A percentile compares a stretch with the other conserved stretches of the same genome.
Conservation (phyloP, 2,329 filamentous ascomycete genomes). For the Alternaria triticimaculans region DNA sequence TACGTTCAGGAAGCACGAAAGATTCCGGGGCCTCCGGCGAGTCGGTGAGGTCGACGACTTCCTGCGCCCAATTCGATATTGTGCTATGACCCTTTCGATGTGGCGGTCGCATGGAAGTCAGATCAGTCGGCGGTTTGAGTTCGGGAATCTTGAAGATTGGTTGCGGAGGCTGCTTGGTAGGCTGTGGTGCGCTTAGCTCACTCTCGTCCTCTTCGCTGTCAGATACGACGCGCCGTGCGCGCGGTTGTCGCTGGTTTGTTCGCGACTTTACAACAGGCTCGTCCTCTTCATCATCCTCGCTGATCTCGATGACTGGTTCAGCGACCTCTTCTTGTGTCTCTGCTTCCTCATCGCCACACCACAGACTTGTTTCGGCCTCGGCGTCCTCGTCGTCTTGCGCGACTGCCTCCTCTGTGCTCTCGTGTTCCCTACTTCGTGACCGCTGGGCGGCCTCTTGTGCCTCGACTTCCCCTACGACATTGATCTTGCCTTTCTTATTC, state of each 20-base stretch:
- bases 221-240: conserved; percentile 23
- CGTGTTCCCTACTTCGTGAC: conserved; percentile 6
- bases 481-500: conserved; percentile 18
- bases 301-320: conserved; percentile 10
- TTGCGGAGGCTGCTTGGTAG: neutral
- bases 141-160: conserved; percentile 11
- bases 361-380: conserved; percentile 40
- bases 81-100: conserved; percentile 35
- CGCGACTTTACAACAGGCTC: conserved; percentile 33
- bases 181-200: conserved; percentile 1
- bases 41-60: conserved; percentile 42
- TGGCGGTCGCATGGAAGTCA: conserved; percentile 31
- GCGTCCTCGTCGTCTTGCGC: conserved; percentile 14
- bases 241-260: conserved; percentile 21
- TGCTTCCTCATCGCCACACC: conserved; percentile 37
- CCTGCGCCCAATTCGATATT: conserved; percentile 40
- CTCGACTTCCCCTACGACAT: conserved; percentile 18
- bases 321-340: conserved; percentile 7
- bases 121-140: conserved; percentile 14
- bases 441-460: conserved; percentile 18
- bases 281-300: conserved; percentile 36
- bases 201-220: conserved; percentile 33
- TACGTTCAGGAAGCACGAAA: conserved; percentile 26
- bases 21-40: conserved; percentile 33
- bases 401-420: conserved; percentile 10